Percentiles rank a stretch among this genome's conserved stretches.
Conservation (phyloP, 352 stramenopile species). For the Globisporangium carolinianum region DNA sequence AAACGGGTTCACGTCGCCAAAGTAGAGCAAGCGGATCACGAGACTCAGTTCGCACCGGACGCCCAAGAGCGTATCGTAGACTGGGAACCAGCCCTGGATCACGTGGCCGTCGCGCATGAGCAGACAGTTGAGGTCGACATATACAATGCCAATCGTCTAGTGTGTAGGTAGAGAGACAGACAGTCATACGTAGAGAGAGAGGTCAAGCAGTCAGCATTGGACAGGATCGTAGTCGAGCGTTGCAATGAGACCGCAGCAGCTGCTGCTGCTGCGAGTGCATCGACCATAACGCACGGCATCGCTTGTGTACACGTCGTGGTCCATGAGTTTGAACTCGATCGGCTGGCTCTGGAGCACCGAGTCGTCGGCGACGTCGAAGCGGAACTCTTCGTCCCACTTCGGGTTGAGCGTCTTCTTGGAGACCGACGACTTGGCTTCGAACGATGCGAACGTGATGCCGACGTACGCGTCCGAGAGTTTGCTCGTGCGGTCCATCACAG, state of each 20-base stretch:
- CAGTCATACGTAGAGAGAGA: background rate
- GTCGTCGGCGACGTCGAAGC: constrained; percentile 98
- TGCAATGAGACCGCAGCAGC: background rate
- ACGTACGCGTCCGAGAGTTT: constrained; percentile 86
- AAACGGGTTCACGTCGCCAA: constrained; percentile 97
- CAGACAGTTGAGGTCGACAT: constrained; percentile 97
- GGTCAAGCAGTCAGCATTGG: background rate
- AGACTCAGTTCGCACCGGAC: constrained; percentile 94
- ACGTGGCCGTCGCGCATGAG: constrained; percentile 89
- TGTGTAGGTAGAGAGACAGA: background rate
- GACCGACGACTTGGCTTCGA: constrained; percentile 85
- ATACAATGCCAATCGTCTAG: constrained; percentile 93
- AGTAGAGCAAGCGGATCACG: constrained; percentile 95
- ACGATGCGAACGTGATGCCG: constrained; percentile 80
- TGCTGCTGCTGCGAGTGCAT: no score
- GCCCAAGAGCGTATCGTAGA: constrained; percentile 96
- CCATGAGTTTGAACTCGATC: constrained; percentile 96
- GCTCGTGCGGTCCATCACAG: constrained; percentile 75
- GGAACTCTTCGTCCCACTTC: constrained; percentile 97
- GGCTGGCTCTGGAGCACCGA: constrained; percentile 96
- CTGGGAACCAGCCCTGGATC: constrained; percentile 97
- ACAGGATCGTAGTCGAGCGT: background rate
- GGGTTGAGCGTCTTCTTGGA: constrained; percentile 93
- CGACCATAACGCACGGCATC: constrained; percentile 47
- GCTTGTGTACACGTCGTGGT: constrained; percentile 92